Conservation (phyloP, 805 yeast genomes). For the Sugiyamaella americana region DNA sequence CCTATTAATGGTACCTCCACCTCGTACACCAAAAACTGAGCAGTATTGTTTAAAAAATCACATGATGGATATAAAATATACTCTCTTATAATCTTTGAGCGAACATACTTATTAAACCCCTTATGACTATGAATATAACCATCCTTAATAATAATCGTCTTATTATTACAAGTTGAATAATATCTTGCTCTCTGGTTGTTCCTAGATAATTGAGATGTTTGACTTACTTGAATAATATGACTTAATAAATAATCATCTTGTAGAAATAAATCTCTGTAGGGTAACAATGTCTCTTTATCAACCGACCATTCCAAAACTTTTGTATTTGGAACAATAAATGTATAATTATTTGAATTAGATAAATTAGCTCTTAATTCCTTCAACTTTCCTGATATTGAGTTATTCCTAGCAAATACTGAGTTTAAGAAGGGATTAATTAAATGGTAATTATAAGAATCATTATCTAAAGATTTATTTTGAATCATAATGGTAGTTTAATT, state of each 20-base stretch:
- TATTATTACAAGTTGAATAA: slow-evolving; percentile 30
- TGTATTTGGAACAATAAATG: slow-evolving; percentile 61
- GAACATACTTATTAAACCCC: slow-evolving; percentile 47
- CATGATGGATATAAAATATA: slow-evolving; percentile 50
- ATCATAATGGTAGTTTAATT: too few species aligned
- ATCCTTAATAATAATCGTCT: slow-evolving; percentile 50
- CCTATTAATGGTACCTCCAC: slow-evolving; percentile 55
- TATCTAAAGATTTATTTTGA: too few species aligned
- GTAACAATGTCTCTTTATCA: slow-evolving; percentile 35
- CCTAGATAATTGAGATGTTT: slow-evolving; percentile 27
- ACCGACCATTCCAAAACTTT: slow-evolving; percentile 37
- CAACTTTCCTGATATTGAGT: not conserved
- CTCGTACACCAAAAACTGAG: slow-evolving; percentile 49
- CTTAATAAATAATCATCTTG: slow-evolving; percentile 55
- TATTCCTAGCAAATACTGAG: not conserved
- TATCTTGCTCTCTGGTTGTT: slow-evolving; percentile 22
- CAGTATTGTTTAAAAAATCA: slow-evolving; percentile 53
- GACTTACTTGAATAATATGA: slow-evolving; percentile 49
- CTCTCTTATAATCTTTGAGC: slow-evolving; percentile 40
- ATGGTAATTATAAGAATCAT: too few species aligned
- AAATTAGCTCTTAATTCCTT: not conserved
- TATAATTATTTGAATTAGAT: slow-evolving; percentile 28
- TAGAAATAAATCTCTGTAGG: slow-evolving; percentile 49
- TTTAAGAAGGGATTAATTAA: not conserved
- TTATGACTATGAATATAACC: slow-evolving; percentile 49